phyloP scores from a whole-genome alignment of 2,329 filamentous ascomycete species.

The Sporothrix brasiliensis region DNA sequence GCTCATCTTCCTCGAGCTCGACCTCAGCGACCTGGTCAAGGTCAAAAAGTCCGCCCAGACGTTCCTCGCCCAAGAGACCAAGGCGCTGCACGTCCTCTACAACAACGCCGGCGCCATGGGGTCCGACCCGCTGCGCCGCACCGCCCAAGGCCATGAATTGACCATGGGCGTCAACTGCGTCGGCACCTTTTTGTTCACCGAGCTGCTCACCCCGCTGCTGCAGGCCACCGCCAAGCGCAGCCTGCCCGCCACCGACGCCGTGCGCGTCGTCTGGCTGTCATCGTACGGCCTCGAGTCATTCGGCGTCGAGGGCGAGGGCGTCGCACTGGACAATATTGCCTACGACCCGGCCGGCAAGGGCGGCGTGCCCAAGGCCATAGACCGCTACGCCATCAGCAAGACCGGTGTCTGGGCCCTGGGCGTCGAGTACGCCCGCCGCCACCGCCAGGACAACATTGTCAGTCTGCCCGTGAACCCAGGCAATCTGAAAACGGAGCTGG shows the following conservation, averaged over 20 bases:
- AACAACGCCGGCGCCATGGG: slow-evolving; percentile 48
- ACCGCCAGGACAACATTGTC: slow-evolving; percentile 31
- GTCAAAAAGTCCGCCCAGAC: slow-evolving; percentile 39
- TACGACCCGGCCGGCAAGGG: slow-evolving; percentile 23
- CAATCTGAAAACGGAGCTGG: slow-evolving; percentile 47
- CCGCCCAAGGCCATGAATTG: slow-evolving; percentile 39
- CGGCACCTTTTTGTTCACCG: slow-evolving; percentile 37
- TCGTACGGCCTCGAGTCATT: slow-evolving; percentile 35
- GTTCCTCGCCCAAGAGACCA: slow-evolving; percentile 41
- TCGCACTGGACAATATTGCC: slow-evolving; percentile 34
- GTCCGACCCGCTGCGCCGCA: slow-evolving; percentile 39
- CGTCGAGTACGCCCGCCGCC: slow-evolving; percentile 35
- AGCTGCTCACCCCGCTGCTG: slow-evolving; percentile 38
- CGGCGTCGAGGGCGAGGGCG: slow-evolving; percentile 31
- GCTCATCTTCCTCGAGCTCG: slow-evolving; percentile 48
- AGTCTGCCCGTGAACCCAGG: slow-evolving; percentile 45
- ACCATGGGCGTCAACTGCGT: slow-evolving; percentile 39
- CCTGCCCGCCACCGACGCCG: slow-evolving; percentile 25
- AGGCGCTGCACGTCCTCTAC: slow-evolving; percentile 43
- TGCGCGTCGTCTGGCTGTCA: slow-evolving; percentile 37
- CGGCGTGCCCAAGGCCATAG: slow-evolving; percentile 9
- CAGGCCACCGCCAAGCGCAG: slow-evolving; percentile 31
- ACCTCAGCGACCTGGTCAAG: slow-evolving; percentile 43
- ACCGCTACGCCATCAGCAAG: slow-evolving; percentile 34
- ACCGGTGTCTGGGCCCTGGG: slow-evolving; percentile 35